Evolutionary conservation across 768 basidiomycete genomes (phyloP), one percentile per base, ranked within the genome.

Genomic region (Asterophora lycoperdoides): DNA sequence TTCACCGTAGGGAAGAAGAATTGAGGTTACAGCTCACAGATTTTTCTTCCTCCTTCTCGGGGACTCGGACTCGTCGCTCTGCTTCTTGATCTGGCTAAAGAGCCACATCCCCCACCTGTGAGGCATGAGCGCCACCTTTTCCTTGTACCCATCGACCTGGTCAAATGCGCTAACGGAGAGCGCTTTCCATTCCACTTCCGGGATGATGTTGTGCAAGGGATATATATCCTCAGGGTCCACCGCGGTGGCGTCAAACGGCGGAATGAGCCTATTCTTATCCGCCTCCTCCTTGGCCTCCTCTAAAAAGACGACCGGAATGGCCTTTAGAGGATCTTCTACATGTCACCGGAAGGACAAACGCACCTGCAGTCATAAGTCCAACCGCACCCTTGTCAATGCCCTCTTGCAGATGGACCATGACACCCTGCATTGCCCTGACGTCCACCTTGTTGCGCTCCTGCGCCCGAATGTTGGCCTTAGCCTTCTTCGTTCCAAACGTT

Each of bases 401-500:
- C 28, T 86, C 81, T 76, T 91, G 88, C 52, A 99, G 71, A 66
- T 89, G 84, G 48, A 77, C 79, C 56, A 83, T 83, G 30, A 91
- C 90, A 8, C 81, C 80, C 63, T 89, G 79, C 88, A 96, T 94
- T 2, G 92, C 91, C 49, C 76, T 72, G 15, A 89, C 81, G 68
- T 96, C 93, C 32, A 99, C 84, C 64, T 83, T 84, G 68, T 94
- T 95, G 55, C 95, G 79, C 67, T 94, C 93, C 45, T 78, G 79
- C 4, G 92, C 87, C 44, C 80, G 80, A 60, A 97, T 93, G 23
- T 81, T 83, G 8, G 81, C 80, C 65, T 91, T 87, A 38, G 93
- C 91, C 64, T 96, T 98, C 70, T 93, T 90, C 19, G 93, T 95
- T 17, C 95, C 95, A 55, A 99, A 99, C 1, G 88, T 81, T 64